phyloP scores from a whole-genome alignment of 768 basidiomycete genomes.

The Glaciozyma martinii region DNA sequence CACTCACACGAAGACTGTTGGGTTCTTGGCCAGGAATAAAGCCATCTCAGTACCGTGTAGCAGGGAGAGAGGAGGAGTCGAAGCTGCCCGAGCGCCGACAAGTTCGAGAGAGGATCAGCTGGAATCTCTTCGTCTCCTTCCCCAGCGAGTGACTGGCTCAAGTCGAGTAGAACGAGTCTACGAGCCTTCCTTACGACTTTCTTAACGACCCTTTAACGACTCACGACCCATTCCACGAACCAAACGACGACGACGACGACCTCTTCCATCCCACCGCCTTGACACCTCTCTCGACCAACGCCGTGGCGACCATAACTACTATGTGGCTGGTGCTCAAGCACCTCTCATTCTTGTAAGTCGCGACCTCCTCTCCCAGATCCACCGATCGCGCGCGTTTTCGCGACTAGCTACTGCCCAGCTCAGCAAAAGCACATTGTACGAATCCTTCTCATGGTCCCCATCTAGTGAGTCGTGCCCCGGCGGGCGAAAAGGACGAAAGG shows the following conservation, averaged over 20 bases:
- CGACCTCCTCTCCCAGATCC: conserved; percentile 36
- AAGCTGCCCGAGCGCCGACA: too few species aligned
- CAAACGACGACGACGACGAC: too few species aligned
- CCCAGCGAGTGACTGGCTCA: too few species aligned
- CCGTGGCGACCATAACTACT: conserved; percentile 52
- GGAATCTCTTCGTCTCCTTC: too few species aligned
- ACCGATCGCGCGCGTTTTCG: not conserved
- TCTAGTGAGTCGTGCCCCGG: conserved; percentile 58
- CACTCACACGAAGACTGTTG: too few species aligned
- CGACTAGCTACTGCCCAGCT: conserved; percentile 43
- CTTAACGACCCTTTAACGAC: not conserved
- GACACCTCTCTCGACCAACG: too few species aligned
- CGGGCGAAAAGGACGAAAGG: conserved; percentile 9
- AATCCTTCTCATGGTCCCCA: conserved; percentile 66
- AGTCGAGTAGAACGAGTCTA: too few species aligned
- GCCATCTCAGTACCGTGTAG: too few species aligned
- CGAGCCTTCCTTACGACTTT: not conserved
- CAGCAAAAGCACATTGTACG: conserved; percentile 51
- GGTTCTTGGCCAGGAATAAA: too few species aligned
- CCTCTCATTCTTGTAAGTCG: conserved; percentile 50
- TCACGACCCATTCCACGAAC: not conserved
- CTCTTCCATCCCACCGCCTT: not conserved
- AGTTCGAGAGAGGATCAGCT: too few species aligned
- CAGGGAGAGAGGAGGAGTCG: too few species aligned
- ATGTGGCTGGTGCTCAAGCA: conserved; percentile 69